Base-by-base conservation (phyloP, 371 early-diverging fungal species). In the Mucor velutinosus region DNA sequence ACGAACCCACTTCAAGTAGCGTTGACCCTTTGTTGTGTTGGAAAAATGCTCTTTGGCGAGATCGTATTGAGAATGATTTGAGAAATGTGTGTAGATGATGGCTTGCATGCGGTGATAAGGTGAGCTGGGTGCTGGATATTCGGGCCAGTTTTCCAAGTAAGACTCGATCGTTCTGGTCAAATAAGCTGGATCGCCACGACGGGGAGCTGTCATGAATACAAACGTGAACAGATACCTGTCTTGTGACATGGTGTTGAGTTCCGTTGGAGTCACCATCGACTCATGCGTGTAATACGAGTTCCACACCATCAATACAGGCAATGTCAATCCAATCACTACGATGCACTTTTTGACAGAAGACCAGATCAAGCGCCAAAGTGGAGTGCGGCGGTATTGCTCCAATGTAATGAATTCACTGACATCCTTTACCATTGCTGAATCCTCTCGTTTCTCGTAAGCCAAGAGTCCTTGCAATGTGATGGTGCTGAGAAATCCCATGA, bases 81-180 rank as follows among this genome's bases (percentile, higher is more conserved):
- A 74, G 58, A 87, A 88, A 45, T 88, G 86, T 15, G 89, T 88
- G 61, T 88, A 88, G 4, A 87, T 80, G n/a, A 85, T 73, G 27
- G 85, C 80, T 64, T 85, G 83, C 32, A 85, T 77, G 41, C 86
- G 79, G 39, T 70, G 64, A 59, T 86, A 85, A 19, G 87, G 77
- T 7, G 85, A 83, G 21, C 71, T 72, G 1, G 76, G 71, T 0
- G 69, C 67, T 10, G 86, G 87, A 29, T 83, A 67, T 5, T 67
- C 73, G 10, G 85, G 84, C 81, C 86, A 87, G 56, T 85, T 78
- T n/a, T 64, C 66, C 19, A 88, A 71, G 59, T 87, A 88, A 1
- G 86, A 85, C 6, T 82, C 72, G 0, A 88, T 69, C 0, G 87
- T 87, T 23, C 77, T 68, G 8, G 80, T 76, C 19, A 88, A 69